Base-by-base conservation (phyloP, 495 filamentous ascomycete species). In the Lasiosphaeris hirsuta region DNA sequence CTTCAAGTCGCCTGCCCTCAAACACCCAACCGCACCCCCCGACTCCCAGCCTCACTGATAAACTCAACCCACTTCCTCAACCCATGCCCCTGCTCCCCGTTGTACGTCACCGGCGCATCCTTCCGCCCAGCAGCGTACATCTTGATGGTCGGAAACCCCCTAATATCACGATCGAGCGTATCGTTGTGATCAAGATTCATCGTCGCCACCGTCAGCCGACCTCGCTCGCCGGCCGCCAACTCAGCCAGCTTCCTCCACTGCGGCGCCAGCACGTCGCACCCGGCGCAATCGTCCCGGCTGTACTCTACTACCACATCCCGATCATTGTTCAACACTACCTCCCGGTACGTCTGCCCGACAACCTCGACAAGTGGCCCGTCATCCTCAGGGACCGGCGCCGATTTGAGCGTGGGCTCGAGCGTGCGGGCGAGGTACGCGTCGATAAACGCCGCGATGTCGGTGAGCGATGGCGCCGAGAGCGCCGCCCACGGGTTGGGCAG, bases 61-160 rank as follows among this genome's bases (percentile, higher is more conserved):
- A 51, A 51, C 35, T 39, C 23, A 1, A 35, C 48, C 48, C 48
- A 51, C 7, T 51, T 51, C 48, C 39, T 4, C 35, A 39, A 1
- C 8, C 23, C 10, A 30, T 51, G 48, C 14, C 35, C 33, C 33
- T 51, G 33, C 35, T 39, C 48, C 15, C 8, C 33, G 14, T 37
- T 15, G 23, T 38, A 51, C 2, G 7, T 7, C n/a, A 51, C 48
- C 33, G 48, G 48, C 48, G 37, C n/a, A 6, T 36, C 35, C 48
- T 51, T 51, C 5, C 14, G 37, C 34, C 48, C 48, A n/a, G 48
- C 48, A 13, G 48, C 34, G 14, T 51, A 51, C 48, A 51, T 1
- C 48, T 51, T 51, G 23, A 51, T 39, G 10, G 48, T 38, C 35
- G 48, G 48, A 39, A 51, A 51, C 48, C 48, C 48, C 13, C 48